These are phyloP conservation scores for Brettanomyces nanus DNA, from an alignment of 805 yeast genomes.

Conservation along the genomic window DNA sequence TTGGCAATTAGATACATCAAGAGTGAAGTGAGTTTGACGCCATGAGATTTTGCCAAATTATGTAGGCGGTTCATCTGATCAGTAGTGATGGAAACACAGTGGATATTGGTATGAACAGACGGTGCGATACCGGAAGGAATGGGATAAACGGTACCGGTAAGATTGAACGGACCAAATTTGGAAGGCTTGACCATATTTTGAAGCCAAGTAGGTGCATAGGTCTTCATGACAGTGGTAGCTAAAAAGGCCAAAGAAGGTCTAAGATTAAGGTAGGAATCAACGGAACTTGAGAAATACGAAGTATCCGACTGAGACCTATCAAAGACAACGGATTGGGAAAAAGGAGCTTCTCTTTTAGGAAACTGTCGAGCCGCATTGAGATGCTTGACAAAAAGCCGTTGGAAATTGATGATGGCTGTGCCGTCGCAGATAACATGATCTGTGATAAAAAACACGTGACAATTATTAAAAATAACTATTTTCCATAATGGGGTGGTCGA, in stretches of 20 bases:
- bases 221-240: background rate
- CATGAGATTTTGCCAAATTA: background rate
- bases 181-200: background rate
- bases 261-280: background rate
- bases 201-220: conserved; percentile 1
- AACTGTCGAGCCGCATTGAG: background rate
- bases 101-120: background rate
- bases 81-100: background rate
- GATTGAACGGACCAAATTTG: background rate
- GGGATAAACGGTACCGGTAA: background rate
- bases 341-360: background rate
- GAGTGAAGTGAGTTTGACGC: conserved; percentile 1
- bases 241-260: background rate
- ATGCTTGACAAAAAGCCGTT: background rate
- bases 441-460: background rate
- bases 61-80: background rate
- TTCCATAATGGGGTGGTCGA: conserved; percentile 2
- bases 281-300: background rate
- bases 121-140: background rate
- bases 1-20: background rate
- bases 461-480: background rate
- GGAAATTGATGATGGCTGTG: background rate
- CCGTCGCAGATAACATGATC: conserved; percentile 3
- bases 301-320: background rate
- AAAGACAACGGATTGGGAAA: background rate